Base-by-base conservation (phyloP, 371 early-diverging fungal genomes). In the Apophysomyces sp. region DNA sequence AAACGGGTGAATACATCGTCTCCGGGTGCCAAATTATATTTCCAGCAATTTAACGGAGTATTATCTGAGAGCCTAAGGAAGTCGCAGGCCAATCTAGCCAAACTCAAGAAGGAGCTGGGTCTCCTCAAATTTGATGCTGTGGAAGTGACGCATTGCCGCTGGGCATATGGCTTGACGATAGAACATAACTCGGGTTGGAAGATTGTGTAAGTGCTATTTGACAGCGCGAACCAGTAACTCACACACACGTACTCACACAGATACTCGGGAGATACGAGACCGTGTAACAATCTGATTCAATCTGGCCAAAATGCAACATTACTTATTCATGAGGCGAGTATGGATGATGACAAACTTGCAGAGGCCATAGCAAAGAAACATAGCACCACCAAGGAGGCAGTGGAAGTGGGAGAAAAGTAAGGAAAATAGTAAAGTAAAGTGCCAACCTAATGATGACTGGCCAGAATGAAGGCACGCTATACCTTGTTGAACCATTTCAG, bases 221-320 rank as follows among this genome's bases (percentile, higher is more conserved):
- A 21, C 18, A 2, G 21, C 9, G 21, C n/a, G 21, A 9, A 16
- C 21, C 18, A 21, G 21, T 7, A 9, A 44, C 21, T n/a, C 21
- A 21, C 21, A 44, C 21, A 9, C 11, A 36, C 63, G 4, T 31
- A 54, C 39, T 40, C 36, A 60, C n/a, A n/a, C 60, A 83, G 80
- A 26, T 96, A 95, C 72, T 98, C 99, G 2, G 99, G 99, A 28
- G 99, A 99, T 75, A 96, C 98, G 26, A 88, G 96, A 15, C 99
- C 99, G 15, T 90, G 91, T 65, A 57, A 81, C 16, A 80, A 81
- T 21, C 81, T 99, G 29, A 83, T 92, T 4, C 62, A 82, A 7
- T 84, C 89, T 21, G 98, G 96, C 0, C 70, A 81, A 60, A 70
- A 81, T 39, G 88, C 90, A 0, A 90, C 91, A 2, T 63, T 99